Evolutionary conservation across 2,329 filamentous ascomycete species (phyloP), one percentile per base, ranked within the genome.

Genomic region (Cryphonectria nitschkei): DNA sequence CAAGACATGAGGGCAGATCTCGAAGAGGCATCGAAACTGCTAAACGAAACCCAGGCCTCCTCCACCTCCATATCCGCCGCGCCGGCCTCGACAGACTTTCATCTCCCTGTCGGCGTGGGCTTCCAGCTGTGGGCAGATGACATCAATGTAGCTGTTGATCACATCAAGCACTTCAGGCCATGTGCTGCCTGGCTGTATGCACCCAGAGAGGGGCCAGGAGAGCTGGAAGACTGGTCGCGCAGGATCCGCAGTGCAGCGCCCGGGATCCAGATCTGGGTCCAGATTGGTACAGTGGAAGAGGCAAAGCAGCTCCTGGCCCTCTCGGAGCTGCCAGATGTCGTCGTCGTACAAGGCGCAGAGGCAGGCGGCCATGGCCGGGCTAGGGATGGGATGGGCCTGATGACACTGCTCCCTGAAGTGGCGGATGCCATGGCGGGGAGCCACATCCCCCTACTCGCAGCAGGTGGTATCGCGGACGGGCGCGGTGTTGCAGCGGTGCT

Each of bases 331-430:
- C 85, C 86, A 0, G 86, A 88, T 70, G 84, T 83, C 2, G 73
- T 88, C 3, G 85, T 88, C 2, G 75, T 86, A 2, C 86, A 88
- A 75, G 86, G 87, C 1, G 77, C 79, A 3, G 87, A 88, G 73
- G 85, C 86, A 0, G 87, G 87, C 16, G 86, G 87, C 0, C 87
- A 88, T 72, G 85, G 85, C 0, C 79, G 85, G 13, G 80, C 79
- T 1, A 78, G 76, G 1, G 81, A 84, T 34, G 85, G 84, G 0
- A 76, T 78, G 39, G 80, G 85, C 19, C 78, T 87, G 50, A 77
- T 86, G 68, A 79, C 84, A 0, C 76, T 88, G 0, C 73, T 89
- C 4, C 86, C 87, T 0, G 87, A 88, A 72, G 80, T 85, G 1
- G 75, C 76, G 5, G 85, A 87, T 74, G 79, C 79, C 1, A 73